These are phyloP conservation scores for Mycosphaerella sp. DNA, from an alignment of 2,329 filamentous ascomycete genomes.

Conservation along the genomic window DNA sequence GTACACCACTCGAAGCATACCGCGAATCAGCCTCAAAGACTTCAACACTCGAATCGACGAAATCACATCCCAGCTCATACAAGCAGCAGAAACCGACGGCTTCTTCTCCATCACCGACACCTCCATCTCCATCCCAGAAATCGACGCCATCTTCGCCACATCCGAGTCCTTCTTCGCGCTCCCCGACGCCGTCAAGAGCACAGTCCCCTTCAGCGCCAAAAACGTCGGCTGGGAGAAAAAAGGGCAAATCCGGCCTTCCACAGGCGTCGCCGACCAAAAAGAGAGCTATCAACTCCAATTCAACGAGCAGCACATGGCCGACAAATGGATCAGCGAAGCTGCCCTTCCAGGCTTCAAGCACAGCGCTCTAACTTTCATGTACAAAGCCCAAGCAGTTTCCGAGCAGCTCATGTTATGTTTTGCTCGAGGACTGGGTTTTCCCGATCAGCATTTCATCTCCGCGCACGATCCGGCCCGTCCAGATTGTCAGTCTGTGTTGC, in stretches of 20 bases:
- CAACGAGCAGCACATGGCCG: slow-evolving; percentile 49
- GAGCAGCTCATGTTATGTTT: slow-evolving; percentile 55
- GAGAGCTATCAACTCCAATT: slow-evolving; percentile 60
- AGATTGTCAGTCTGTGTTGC: slow-evolving; percentile 51
- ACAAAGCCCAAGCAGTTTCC: slow-evolving; percentile 47
- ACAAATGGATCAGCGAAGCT: slow-evolving; percentile 48
- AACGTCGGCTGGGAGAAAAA: slow-evolving; percentile 59
- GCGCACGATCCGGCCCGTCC: slow-evolving; percentile 48
- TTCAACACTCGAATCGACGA: slow-evolving; percentile 49
- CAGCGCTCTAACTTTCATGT: slow-evolving; percentile 49
- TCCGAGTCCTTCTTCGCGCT: slow-evolving; percentile 52
- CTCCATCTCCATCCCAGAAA: slow-evolving; percentile 45
- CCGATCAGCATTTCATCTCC: slow-evolving; percentile 51
- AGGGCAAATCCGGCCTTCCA: slow-evolving; percentile 54
- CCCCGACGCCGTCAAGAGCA: slow-evolving; percentile 47
- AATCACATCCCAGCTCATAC: slow-evolving; percentile 48
- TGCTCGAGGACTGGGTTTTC: slow-evolving; percentile 52
- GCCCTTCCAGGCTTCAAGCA: slow-evolving; percentile 47
- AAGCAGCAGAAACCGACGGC: slow-evolving; percentile 54
- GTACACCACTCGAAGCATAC: slow-evolving; percentile 43
- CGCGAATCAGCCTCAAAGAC: slow-evolving; percentile 50
- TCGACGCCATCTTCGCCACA: slow-evolving; percentile 48
- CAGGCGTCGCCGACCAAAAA: slow-evolving; percentile 53
- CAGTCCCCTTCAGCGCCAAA: slow-evolving; percentile 49
- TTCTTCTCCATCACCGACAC: slow-evolving; percentile 56